These are phyloP conservation scores for Euphorbia pulcherrima DNA, from an alignment of 345 rosid species.

Conservation along the genomic window DNA sequence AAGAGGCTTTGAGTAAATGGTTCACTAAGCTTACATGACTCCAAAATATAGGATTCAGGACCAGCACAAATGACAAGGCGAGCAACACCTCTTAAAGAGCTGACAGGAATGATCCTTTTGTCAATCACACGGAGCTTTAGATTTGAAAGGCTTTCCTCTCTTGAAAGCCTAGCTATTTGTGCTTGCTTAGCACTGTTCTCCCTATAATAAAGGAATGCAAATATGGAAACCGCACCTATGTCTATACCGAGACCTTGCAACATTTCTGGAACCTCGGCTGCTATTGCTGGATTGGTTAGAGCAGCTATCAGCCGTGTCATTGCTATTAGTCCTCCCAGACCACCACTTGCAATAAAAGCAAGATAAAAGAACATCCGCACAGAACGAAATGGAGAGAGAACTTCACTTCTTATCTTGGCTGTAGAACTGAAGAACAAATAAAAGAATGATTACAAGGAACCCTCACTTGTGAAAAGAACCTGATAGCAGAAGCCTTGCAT, in stretches of 20 bases:
- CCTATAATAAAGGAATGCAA: constrained; percentile 69
- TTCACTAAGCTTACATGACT: constrained; percentile 70
- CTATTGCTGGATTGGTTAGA: constrained; percentile 62
- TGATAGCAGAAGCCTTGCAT: constrained; percentile 23
- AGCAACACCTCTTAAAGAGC: constrained; percentile 63
- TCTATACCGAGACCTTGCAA: constrained; percentile 71
- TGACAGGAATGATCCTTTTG: constrained; percentile 55
- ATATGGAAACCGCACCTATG: constrained; percentile 64
- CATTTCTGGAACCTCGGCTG: constrained; percentile 59
- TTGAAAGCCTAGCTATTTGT: constrained; percentile 74
- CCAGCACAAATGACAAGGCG: constrained; percentile 90
- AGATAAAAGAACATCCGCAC: constrained; percentile 94
- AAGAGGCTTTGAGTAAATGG: constrained; percentile 68
- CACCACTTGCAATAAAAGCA: constrained; percentile 73
- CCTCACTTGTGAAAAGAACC: constrained; percentile 29
- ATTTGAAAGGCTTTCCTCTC: constrained; percentile 86
- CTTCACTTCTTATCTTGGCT: constrained; percentile 87
- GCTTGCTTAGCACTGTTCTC: constrained; percentile 74
- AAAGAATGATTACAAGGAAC: constrained; percentile 28
- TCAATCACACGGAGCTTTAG: constrained; percentile 76
- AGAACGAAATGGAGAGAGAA: constrained; percentile 85
- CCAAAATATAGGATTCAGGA: constrained; percentile 55
- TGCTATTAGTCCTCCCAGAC: constrained; percentile 81
- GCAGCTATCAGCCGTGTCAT: constrained; percentile 70
- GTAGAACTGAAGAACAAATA: constrained; percentile 54